These are phyloP conservation scores for Dentipellis fragilis DNA, from an alignment of 768 basidiomycete genomes.

Conservation along the genomic window DNA sequence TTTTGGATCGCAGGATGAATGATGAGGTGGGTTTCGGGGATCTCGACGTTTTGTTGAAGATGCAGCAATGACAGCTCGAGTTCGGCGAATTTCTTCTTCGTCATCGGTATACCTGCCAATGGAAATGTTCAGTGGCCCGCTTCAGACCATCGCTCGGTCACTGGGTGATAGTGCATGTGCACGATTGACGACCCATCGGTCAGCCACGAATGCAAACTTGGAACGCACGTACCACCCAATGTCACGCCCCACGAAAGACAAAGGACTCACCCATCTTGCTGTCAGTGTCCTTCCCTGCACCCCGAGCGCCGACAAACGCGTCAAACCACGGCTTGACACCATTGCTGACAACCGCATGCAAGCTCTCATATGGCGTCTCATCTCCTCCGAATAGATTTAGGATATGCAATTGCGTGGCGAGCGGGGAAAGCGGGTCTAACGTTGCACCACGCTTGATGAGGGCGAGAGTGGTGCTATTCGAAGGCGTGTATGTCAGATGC, in stretches of 20 bases:
- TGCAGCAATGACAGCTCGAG: conserved; percentile 90
- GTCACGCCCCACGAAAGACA: neutral
- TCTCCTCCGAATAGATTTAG: conserved; percentile 86
- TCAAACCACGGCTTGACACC: conserved; percentile 99
- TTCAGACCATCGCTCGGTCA: too few relatives aligned
- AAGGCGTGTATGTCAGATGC: conserved; percentile 70
- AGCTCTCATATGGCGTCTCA: conserved; percentile 87
- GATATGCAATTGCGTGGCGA: conserved; percentile 83
- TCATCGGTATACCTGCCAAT: conserved; percentile 76
- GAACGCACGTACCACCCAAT: neutral
- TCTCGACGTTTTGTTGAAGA: conserved; percentile 97
- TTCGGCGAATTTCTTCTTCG: conserved; percentile 99
- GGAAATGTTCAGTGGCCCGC: neutral
- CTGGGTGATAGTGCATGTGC: neutral
- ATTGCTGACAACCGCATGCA: conserved; percentile 90
- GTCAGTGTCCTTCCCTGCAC: conserved; percentile 66
- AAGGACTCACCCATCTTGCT: conserved; percentile 62
- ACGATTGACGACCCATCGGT: neutral
- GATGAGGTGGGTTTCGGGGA: conserved; percentile 88
- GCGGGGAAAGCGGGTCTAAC: conserved; percentile 70
- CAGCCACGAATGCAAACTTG: neutral
- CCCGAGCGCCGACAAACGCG: conserved; percentile 85
- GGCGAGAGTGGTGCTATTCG: conserved; percentile 78
- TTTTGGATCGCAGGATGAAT: conserved; percentile 86
- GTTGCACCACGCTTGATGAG: conserved; percentile 87